Evolutionary conservation across 129 eudicot genomes (phyloP).

Genomic region (Erigeron canadensis): DNA sequence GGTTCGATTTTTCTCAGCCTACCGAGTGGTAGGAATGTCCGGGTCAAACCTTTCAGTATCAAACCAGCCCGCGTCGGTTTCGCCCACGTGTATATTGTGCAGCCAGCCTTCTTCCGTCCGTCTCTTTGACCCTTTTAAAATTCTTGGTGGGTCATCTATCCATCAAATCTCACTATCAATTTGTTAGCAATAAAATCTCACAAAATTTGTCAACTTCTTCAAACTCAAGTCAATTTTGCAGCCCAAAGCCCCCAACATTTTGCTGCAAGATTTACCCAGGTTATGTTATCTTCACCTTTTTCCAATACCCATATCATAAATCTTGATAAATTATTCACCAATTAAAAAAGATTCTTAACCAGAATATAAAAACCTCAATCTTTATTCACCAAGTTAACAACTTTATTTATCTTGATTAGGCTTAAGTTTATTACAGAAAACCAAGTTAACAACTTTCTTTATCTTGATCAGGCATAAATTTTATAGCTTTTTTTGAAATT

Average conservation of each 20-base stretch:
- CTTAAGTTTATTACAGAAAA: conserved; percentile 15
- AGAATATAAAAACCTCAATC: too few species aligned
- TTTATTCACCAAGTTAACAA: too few species aligned
- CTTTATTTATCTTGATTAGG: conserved; percentile 25
- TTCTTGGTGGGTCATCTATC: not conserved
- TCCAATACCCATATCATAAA: conserved; percentile 17
- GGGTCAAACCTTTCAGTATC: conserved; percentile 30
- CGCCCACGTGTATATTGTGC: conserved; percentile 36
- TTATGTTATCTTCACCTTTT: conserved; percentile 19
- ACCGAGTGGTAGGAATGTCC: not conserved
- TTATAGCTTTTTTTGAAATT: not conserved
- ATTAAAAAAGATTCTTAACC: too few species aligned
- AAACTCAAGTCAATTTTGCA: conserved; percentile 7
- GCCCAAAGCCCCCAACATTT: not conserved
- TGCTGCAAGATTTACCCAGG: conserved; percentile 15
- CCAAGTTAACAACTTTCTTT: not conserved
- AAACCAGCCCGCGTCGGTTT: conserved; percentile 23
- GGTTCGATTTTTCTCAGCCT: too few species aligned
- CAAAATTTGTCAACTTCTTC: conserved; percentile 21
- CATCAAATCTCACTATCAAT: too few species aligned
- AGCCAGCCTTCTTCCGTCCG: not conserved
- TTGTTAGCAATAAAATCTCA: conserved; percentile 7
- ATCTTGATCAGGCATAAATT: conserved; percentile 23
- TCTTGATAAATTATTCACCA: not conserved
- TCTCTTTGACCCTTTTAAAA: not conserved